phyloP scores from a whole-genome alignment of 176 grass and related monocot genomes.

The Rhipidocladum racemiflorum region DNA sequence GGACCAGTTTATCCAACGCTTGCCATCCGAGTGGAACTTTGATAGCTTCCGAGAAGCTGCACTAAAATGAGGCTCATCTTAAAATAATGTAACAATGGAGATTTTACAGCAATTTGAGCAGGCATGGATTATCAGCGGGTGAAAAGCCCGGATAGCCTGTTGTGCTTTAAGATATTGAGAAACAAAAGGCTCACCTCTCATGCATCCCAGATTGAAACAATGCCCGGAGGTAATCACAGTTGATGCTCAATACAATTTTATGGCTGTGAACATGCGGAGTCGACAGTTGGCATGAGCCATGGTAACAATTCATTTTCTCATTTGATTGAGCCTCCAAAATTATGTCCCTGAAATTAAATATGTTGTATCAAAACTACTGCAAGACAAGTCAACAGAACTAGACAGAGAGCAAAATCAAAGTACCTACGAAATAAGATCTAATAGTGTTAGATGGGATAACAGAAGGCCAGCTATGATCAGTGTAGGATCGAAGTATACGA shows the following conservation, averaged over 20 bases:
- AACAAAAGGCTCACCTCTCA: constrained; percentile 57
- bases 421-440: background rate
- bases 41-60: constrained; percentile 64
- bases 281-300: constrained; percentile 43
- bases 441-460: background rate
- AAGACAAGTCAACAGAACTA: background rate
- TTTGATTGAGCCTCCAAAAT: constrained; percentile 70
- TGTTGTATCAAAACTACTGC: background rate
- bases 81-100: background rate
- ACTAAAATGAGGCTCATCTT: background rate
- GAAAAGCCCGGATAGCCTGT: background rate
- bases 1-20: constrained; percentile 56
- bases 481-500: too few relatives aligned
- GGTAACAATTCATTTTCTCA: constrained; percentile 39
- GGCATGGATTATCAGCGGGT: background rate
- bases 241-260: constrained; percentile 60
- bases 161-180: background rate
- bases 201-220: constrained; percentile 88
- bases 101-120: background rate
- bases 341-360: constrained; percentile 61
- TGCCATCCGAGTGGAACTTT: constrained; percentile 52
- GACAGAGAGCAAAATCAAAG: background rate
- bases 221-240: constrained; percentile 71
- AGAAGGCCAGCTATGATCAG: background rate
- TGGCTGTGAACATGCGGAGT: constrained; percentile 64